Percentiles rank a stretch among this genome's conserved stretches.
phyloP scores from a whole-genome alignment of 2,329 filamentous ascomycete genomes.

The Alternaria panax region DNA sequence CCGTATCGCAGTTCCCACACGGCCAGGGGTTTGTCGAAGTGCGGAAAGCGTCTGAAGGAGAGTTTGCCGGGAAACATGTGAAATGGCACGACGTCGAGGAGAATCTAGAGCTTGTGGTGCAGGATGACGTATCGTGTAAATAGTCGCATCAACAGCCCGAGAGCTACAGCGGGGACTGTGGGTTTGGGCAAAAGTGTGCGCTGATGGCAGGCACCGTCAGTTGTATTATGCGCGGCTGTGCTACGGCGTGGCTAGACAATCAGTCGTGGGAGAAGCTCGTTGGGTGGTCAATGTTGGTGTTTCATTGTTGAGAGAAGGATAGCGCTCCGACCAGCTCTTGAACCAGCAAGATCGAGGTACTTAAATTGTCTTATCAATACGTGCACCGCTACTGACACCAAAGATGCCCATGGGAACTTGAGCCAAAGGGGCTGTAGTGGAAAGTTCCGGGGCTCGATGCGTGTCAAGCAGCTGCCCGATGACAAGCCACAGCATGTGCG shows the following conservation, averaged over 20 bases:
- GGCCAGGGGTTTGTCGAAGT: slow-evolving; percentile 38
- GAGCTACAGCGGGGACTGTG: slow-evolving; percentile 14
- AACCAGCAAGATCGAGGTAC: slow-evolving; percentile 16
- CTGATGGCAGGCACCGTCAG: not conserved
- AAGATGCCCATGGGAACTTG: not conserved
- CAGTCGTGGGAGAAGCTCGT: slow-evolving; percentile 14
- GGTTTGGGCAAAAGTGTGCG: slow-evolving; percentile 1
- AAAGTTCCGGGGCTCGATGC: slow-evolving; percentile 8
- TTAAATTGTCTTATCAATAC: slow-evolving; percentile 28
- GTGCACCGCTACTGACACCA: not conserved
- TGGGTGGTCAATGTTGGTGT: slow-evolving; percentile 23
- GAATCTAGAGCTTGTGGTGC: slow-evolving; percentile 25
- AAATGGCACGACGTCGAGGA: slow-evolving; percentile 29
- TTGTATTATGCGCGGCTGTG: slow-evolving; percentile 10
- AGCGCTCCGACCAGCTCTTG: slow-evolving; percentile 32
- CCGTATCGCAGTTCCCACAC: slow-evolving; percentile 31
- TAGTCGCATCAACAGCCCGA: slow-evolving; percentile 17
- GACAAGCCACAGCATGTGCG: slow-evolving; percentile 12
- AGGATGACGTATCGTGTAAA: slow-evolving; percentile 35
- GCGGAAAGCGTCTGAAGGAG: slow-evolving; percentile 35
- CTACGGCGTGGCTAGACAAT: slow-evolving; percentile 16
- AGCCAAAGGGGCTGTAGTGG: slow-evolving; percentile 9
- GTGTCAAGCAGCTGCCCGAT: slow-evolving; percentile 17
- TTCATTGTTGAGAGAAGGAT: slow-evolving; percentile 43
- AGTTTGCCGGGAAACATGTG: slow-evolving; percentile 36